A percentile compares a stretch with the other conserved stretches of the same genome.
Conservation (phyloP, 2,329 filamentous ascomycete genomes). For the Hansfordia pulvinata region DNA sequence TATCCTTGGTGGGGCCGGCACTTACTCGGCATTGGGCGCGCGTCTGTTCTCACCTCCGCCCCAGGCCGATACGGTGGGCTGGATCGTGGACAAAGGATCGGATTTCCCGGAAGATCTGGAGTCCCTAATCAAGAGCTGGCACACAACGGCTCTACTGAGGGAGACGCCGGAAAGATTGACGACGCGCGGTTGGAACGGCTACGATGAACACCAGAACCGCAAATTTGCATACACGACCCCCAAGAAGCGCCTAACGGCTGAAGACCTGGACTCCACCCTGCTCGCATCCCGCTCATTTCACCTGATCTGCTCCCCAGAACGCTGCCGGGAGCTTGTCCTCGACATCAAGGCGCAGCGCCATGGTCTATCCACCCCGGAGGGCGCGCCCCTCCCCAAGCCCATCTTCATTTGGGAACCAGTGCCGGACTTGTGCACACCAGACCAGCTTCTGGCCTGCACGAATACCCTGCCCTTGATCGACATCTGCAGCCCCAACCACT, state of each 20-base stretch:
- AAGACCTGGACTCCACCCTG: conserved; percentile 52
- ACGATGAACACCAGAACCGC: conserved; percentile 55
- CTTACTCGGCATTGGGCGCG: conserved; percentile 78
- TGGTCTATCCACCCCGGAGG: conserved; percentile 15
- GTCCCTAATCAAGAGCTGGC: conserved; percentile 56
- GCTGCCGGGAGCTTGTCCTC: conserved; percentile 63
- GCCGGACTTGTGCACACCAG: conserved; percentile 70
- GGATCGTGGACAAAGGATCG: conserved; percentile 80
- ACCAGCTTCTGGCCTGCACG: conserved; percentile 50
- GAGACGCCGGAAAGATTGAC: conserved; percentile 55
- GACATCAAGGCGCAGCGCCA: conserved; percentile 51
- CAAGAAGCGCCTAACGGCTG: conserved; percentile 66
- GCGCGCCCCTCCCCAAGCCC: conserved; percentile 32
- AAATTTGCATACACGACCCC: conserved; percentile 82
- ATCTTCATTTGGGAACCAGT: conserved; percentile 93
- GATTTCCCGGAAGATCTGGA: conserved; percentile 67
- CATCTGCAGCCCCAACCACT: conserved; percentile 67
- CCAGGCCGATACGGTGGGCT: conserved; percentile 57
- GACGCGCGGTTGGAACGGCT: conserved; percentile 88
- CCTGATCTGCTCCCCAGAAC: conserved; percentile 66
- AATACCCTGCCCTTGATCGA: conserved; percentile 49
- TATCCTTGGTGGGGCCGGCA: conserved; percentile 78
- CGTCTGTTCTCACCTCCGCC: conserved; percentile 68
- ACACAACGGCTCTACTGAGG: conserved; percentile 59
- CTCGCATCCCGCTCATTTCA: conserved; percentile 70